Conservation (phyloP, 495 filamentous ascomycete genomes). For the Filosporella fistucella region DNA sequence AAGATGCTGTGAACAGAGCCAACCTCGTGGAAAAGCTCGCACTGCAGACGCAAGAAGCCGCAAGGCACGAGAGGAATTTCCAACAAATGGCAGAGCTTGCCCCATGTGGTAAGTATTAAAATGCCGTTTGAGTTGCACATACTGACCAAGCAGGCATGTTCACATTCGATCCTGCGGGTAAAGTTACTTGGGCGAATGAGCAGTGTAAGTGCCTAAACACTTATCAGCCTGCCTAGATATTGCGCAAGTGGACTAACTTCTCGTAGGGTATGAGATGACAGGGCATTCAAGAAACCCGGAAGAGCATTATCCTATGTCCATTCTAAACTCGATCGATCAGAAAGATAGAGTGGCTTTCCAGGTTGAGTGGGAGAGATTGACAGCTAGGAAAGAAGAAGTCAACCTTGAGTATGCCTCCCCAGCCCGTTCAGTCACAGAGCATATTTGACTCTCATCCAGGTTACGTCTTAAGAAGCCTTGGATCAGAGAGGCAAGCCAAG, state of each 20-base stretch:
- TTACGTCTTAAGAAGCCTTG: constrained; percentile 62
- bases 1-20: constrained; percentile 55
- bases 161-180: constrained; percentile 56
- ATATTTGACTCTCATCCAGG: too few species aligned
- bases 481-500: constrained; percentile 43
- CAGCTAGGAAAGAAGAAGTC: constrained; percentile 47
- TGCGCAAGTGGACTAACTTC: too few species aligned
- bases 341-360: constrained; percentile 51
- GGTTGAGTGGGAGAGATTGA: constrained; percentile 49
- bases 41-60: constrained; percentile 58
- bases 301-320: constrained; percentile 28
- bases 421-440: too few species aligned
- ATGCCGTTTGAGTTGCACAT: not conserved
- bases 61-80: constrained; percentile 63
- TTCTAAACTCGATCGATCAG: constrained; percentile 59
- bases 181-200: constrained; percentile 59
- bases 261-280: constrained; percentile 22
- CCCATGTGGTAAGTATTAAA: constrained; percentile 29
- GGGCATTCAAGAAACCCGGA: constrained; percentile 17
- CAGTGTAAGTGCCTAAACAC: constrained; percentile 16
- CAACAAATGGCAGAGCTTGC: constrained; percentile 69
- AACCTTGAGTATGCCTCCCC: too few species aligned
- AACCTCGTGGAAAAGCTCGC: constrained; percentile 61
- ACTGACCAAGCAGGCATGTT: constrained; percentile 56
- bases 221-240: too few species aligned